Conservation (phyloP, 345 rosid genomes). For the Populus tremula region DNA sequence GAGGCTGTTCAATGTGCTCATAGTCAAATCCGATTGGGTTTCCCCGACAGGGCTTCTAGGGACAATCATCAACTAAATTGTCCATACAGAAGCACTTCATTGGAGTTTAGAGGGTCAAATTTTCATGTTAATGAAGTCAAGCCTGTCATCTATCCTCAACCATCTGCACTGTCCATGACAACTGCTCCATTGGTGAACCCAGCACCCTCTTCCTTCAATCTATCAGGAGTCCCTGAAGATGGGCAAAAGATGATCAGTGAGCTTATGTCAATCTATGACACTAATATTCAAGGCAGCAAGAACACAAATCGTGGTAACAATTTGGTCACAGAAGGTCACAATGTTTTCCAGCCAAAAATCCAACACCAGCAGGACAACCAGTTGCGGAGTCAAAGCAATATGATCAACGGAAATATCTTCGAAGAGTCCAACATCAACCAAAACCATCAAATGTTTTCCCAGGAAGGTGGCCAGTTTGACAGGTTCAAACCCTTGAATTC, state of each 20-base stretch:
- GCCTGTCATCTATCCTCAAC: constrained; percentile 60
- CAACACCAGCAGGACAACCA: constrained; percentile 60
- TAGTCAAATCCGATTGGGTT: constrained; percentile 57
- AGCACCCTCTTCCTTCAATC: constrained; percentile 47
- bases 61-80: constrained; percentile 81
- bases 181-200: constrained; percentile 33
- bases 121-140: constrained; percentile 74
- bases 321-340: constrained; percentile 41
- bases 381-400: constrained; percentile 42
- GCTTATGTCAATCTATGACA: constrained; percentile 78
- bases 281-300: constrained; percentile 54
- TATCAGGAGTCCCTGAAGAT: constrained; percentile 87
- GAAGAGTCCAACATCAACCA: constrained; percentile 49
- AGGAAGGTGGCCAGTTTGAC: constrained; percentile 49
- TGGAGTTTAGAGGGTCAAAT: constrained; percentile 54
- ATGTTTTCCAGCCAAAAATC: constrained; percentile 38
- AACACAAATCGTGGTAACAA: constrained; percentile 26
- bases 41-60: constrained; percentile 60
- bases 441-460: constrained; percentile 46
- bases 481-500: constrained; percentile 42
- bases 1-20: constrained; percentile 69
- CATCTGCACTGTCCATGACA: constrained; percentile 51
- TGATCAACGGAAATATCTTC: constrained; percentile 54
- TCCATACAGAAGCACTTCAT: constrained; percentile 41
- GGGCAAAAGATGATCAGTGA: constrained; percentile 85